phyloP scores from a whole-genome alignment of 805 yeast species.

The Diddensiella transvaalensis region DNA sequence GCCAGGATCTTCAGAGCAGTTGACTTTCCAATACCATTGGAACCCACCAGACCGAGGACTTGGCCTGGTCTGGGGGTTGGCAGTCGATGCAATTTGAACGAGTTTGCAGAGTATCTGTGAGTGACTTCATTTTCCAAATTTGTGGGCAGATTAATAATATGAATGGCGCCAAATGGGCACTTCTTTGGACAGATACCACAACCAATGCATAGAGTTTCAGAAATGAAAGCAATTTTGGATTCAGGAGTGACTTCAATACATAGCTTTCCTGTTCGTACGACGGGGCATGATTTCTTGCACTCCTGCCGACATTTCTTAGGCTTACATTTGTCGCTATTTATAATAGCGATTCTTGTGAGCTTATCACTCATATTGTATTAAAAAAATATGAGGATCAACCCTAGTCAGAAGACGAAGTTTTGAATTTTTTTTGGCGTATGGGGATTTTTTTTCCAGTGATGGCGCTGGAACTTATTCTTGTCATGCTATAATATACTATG shows the following conservation, averaged over 20 bases:
- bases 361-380: slow-evolving; percentile 14
- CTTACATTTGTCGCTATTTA: slow-evolving; percentile 89
- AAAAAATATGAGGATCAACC: too few species aligned
- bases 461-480: too few species aligned
- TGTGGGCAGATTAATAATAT: slow-evolving; percentile 93
- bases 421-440: neutral
- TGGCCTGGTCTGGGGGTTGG: slow-evolving; percentile 99
- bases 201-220: slow-evolving; percentile 92
- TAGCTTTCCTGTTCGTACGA: slow-evolving; percentile 93
- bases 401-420: neutral
- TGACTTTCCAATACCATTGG: slow-evolving; percentile 98
- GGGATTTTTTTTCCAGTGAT: too few species aligned
- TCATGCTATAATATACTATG: too few species aligned
- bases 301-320: slow-evolving; percentile 99
- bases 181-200: slow-evolving; percentile 99
- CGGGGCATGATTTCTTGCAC: slow-evolving; percentile 96
- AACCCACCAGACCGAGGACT: slow-evolving; percentile 95
- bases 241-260: slow-evolving; percentile 95
- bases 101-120: slow-evolving; percentile 96
- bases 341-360: slow-evolving; percentile 79
- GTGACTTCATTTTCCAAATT: slow-evolving; percentile 89
- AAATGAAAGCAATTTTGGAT: slow-evolving; percentile 88
- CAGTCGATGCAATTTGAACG: slow-evolving; percentile 92
- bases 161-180: slow-evolving; percentile 97
- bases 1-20: slow-evolving; percentile 96